Evolutionary conservation across 495 filamentous ascomycete genomes (phyloP), one percentile per base, ranked within the genome.

Genomic region (Aspergillus wentii): DNA sequence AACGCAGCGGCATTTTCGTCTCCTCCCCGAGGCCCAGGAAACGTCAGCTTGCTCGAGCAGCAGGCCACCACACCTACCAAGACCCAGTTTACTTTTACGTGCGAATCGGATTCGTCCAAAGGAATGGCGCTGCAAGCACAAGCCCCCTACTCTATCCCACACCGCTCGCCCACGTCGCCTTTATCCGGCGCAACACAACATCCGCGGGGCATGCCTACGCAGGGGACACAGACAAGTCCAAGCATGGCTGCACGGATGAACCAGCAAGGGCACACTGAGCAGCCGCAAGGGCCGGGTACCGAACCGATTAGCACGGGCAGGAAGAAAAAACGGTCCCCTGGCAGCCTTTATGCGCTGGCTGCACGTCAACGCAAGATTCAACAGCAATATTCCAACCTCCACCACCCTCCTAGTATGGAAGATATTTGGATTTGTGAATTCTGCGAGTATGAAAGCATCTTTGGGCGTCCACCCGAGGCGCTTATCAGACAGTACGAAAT

Each of bases 341-440:
- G 60, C 28, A 81, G 72, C 65, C 75, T 57, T 2, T 84, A 82
- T 52, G 71, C 73, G 5, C 48, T 78, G 35, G 80, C 82, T 14
- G 82, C 81, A 23, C 74, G 80, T 1, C 74, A 82, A 40, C 79
- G 85, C 13, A 80, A 81, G 38, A 64, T 80, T 2, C 76, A 83
- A 38, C 82, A 86, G 47, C 76, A 85, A 48, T 80, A 82, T 40
- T 64, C 76, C 33, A 94, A 94, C 48, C 79, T 75, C 44, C 84
- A 85, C 42, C 80, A 92, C 46, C 83, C 83, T 4, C 82, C 83
- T 1, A 74, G 72, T 18, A 58, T 74, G 21, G 82, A 89, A 44
- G 87, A 94, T 43, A 76, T 86, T 17, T 97, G 90, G 88, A 87
- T 96, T 32, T 98, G 92, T 62, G 88, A 92, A 46, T 90, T 94